A percentile compares a stretch with the other conserved stretches of the same genome.
These are phyloP conservation scores for Lasiosphaeria miniovina DNA, from an alignment of 495 filamentous ascomycete genomes.

Conservation along the genomic window DNA sequence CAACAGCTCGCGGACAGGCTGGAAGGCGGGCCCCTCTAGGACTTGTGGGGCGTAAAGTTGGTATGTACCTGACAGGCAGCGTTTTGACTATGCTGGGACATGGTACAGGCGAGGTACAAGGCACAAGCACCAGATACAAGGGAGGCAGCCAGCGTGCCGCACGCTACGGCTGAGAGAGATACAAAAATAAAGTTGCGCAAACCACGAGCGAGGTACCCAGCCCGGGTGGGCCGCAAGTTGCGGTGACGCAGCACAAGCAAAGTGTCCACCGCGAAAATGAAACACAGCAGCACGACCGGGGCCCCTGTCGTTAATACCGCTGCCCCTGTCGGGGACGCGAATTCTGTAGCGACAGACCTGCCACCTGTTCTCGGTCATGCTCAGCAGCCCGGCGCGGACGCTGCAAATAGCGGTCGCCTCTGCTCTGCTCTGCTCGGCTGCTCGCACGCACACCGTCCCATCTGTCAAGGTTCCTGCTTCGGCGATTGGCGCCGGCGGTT, in stretches of 20 bases:
- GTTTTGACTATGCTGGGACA: not conserved
- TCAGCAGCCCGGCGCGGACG: not conserved
- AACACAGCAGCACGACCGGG: constrained; percentile 28
- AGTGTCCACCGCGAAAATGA: constrained; percentile 32
- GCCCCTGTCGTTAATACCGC: constrained; percentile 27
- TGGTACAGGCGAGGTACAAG: constrained; percentile 21
- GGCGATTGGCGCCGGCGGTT: constrained; percentile 16
- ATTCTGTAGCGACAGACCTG: constrained; percentile 17
- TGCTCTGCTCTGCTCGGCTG: not conserved
- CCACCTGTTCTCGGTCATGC: constrained; percentile 2
- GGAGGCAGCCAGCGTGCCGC: constrained; percentile 3
- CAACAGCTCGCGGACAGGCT: constrained; percentile 27
- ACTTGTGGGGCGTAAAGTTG: constrained; percentile 22
- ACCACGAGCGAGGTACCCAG: constrained; percentile 18
- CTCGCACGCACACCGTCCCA: not conserved
- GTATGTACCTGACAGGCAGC: constrained; percentile 25
- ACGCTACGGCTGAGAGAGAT: constrained; percentile 6
- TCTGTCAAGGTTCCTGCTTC: constrained; percentile 12
- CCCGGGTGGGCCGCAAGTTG: constrained; percentile 25
- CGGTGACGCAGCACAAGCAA: constrained; percentile 37
- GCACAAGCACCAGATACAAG: constrained; percentile 17
- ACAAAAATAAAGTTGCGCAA: constrained; percentile 17
- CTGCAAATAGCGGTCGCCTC: constrained; percentile 19
- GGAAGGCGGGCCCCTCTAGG: constrained; percentile 21
- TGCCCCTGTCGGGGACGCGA: constrained; percentile 19